Base-by-base conservation (phyloP, 2,329 filamentous ascomycete species). In the Hymenoscyphus occultus region DNA sequence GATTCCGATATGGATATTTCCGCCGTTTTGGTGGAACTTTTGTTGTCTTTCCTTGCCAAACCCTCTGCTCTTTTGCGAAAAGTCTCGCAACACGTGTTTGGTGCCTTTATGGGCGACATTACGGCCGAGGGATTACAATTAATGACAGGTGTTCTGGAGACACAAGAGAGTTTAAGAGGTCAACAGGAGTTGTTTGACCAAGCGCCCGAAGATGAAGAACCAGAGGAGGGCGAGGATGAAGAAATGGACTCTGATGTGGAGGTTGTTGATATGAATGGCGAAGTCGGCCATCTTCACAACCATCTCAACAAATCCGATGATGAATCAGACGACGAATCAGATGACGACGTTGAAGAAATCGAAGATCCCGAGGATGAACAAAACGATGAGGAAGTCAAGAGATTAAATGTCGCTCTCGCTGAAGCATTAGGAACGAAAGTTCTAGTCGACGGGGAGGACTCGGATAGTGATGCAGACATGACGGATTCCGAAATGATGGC, bases 401-500 rank as follows among this genome's bases (percentile, higher is more conserved):
- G 80, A 65, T 80, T 82, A 32, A 89, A 96, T 71, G 86, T 88
- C 51, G 89, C 92, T 63, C 85, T 97, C 35, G 90, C 90, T 1
- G 84, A 88, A 69, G 90, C 93, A 2, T 85, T 97, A 1, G 88
- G 91, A 51, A 93, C 89, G 62, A 79, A 81, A 7, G 78, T 86
- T 28, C 85, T 89, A 74, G 84, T 87, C 62, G 84, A 87, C 67
- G 78, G 77, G 16, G 83, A 83, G 1, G 81, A 81, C 0, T 84
- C 82, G 0, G 86, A 86, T 39, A 84, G 84, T 10, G 90, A 90
- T 66, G 87, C 85, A 2, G 92, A 97, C 77, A 97, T 99, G 93
- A 90, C 92, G 67, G 94, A 98, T 78, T 93, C 94, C 19, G 90
- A 97, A 75, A 98, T 98, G 95, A 88, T 97, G 79, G 88, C 88